Evolutionary conservation across 305 asterid species (phyloP).

Genomic region (Fraxinus ornus): DNA sequence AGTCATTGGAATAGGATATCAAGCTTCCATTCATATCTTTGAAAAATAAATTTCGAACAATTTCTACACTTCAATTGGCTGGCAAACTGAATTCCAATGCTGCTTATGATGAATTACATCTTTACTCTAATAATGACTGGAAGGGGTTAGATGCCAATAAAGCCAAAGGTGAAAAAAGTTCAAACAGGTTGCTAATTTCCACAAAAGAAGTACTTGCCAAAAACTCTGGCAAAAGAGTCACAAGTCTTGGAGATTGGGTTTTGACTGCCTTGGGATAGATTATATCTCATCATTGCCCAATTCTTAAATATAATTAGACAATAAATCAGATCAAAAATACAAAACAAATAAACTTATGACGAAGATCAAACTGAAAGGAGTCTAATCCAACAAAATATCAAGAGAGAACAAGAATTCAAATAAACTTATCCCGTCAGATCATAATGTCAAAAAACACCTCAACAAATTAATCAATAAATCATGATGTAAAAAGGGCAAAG

Average conservation of each 20-base stretch:
- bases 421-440: background rate
- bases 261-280: background rate
- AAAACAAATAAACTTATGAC: background rate
- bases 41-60: background rate
- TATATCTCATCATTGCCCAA: background rate
- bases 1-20: background rate
- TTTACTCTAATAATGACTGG: background rate
- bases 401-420: background rate
- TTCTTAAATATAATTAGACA: background rate
- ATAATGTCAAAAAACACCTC: background rate
- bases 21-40: background rate
- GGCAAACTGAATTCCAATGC: background rate
- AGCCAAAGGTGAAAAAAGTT: background rate
- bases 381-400: background rate
- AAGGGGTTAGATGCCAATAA: background rate
- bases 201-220: background rate
- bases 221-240: background rate
- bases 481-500: background rate
- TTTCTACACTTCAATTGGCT: background rate
- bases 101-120: background rate
- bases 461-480: background rate
- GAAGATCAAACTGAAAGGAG: background rate
- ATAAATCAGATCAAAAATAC: background rate
- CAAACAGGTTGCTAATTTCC: background rate
- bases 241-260: background rate